Conservation (phyloP, 352 stramenopile genomes). For the Porosira glacialis region DNA sequence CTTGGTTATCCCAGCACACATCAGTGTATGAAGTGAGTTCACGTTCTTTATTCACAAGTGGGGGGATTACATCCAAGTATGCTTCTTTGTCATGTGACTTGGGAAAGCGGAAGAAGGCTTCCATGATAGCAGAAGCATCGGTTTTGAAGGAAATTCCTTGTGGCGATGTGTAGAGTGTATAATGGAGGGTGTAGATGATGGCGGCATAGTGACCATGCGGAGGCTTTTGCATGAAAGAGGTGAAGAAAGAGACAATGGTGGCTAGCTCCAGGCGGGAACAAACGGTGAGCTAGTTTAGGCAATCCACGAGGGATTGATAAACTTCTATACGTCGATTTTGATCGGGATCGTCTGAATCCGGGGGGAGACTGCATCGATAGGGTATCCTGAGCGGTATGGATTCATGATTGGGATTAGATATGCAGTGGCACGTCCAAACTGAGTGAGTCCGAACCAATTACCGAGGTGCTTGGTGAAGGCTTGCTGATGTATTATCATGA, state of each 20-base stretch:
- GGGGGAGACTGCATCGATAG: constrained; percentile 17
- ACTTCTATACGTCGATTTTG: neutral
- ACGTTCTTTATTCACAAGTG: neutral
- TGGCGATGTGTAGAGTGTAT: neutral
- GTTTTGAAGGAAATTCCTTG: constrained; percentile 16
- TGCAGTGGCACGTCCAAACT: constrained; percentile 4
- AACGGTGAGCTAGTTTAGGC: constrained; percentile 4
- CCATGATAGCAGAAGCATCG: neutral
- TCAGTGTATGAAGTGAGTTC: constrained; percentile 4
- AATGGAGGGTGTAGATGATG: constrained; percentile 5
- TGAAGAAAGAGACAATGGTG: constrained; percentile 2
- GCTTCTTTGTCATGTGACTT: constrained; percentile 7
- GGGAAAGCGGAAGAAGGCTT: constrained; percentile 6
- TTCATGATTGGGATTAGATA: constrained; percentile 12
- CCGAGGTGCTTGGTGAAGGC: constrained; percentile 13
- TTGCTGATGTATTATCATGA: constrained; percentile 18
- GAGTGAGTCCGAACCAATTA: too few relatives aligned
- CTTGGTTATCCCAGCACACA: constrained; percentile 1
- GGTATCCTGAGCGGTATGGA: constrained; percentile 19
- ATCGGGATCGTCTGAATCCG: neutral
- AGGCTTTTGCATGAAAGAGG: constrained; percentile 4
- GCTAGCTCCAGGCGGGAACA: constrained; percentile 7
- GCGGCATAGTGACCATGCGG: constrained; percentile 7
- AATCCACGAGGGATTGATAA: constrained; percentile 9
- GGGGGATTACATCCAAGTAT: constrained; percentile 2